phyloP scores from a whole-genome alignment of 2,329 filamentous ascomycete species.

The Botryosphaeria dothidea region DNA sequence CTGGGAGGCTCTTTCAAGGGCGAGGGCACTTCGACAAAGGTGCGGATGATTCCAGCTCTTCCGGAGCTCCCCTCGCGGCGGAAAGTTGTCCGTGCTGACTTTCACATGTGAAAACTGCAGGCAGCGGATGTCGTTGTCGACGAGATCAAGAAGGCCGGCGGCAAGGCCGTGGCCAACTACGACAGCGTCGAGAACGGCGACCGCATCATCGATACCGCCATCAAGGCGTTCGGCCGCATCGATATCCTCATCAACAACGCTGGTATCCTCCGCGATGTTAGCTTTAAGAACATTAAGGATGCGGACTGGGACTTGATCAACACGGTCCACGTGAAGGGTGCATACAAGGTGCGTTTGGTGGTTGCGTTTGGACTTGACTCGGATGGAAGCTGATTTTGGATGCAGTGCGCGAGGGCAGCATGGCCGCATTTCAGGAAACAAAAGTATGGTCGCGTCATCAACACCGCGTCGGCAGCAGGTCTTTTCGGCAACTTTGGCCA shows the following conservation, averaged over 20 bases:
- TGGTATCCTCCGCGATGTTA: constrained; percentile 89
- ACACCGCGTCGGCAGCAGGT: constrained; percentile 93
- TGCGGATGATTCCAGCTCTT: constrained; percentile 44
- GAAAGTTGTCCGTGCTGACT: not conserved
- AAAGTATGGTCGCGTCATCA: constrained; percentile 96
- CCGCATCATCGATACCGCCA: constrained; percentile 87
- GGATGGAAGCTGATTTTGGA: constrained; percentile 16
- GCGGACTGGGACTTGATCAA: constrained; percentile 95
- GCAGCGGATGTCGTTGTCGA: constrained; percentile 81
- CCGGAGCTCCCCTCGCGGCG: not conserved
- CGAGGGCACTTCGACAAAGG: constrained; percentile 84
- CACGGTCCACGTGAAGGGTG: constrained; percentile 86
- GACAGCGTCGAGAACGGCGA: constrained; percentile 92
- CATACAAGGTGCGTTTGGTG: constrained; percentile 68
- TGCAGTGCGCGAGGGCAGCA: constrained; percentile 77
- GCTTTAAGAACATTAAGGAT: constrained; percentile 99
- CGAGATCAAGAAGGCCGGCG: constrained; percentile 82
- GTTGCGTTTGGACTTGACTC: not conserved
- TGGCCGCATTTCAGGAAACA: constrained; percentile 99
- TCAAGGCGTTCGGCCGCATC: constrained; percentile 79
- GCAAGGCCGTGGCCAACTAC: constrained; percentile 97
- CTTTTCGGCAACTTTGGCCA: constrained; percentile 96
- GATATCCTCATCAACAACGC: constrained; percentile 98
- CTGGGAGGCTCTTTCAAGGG: constrained; percentile 91
- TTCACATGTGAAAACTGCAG: constrained; percentile 44